A percentile compares a stretch with the other conserved stretches of the same genome.
phyloP scores from a whole-genome alignment of 345 rosid genomes.

The Excoecaria cochinchinensis region DNA sequence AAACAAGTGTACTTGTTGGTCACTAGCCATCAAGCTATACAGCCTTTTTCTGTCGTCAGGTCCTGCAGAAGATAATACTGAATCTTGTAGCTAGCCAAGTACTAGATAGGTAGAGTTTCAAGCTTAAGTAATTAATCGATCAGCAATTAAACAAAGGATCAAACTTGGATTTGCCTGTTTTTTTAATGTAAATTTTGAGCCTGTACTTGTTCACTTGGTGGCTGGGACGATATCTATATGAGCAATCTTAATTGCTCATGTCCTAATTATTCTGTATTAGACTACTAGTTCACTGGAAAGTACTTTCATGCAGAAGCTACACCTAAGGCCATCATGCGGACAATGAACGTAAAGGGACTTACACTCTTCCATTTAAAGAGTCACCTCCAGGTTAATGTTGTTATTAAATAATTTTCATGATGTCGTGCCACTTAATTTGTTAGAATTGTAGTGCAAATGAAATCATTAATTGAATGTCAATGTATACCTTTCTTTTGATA shows the following conservation, averaged over 20 bases:
- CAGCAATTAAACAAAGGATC: background rate
- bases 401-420: slow-evolving; percentile 6
- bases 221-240: background rate
- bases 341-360: slow-evolving; percentile 88
- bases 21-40: background rate
- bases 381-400: slow-evolving; percentile 71
- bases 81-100: background rate
- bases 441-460: background rate
- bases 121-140: background rate
- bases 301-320: slow-evolving; percentile 68
- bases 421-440: background rate
- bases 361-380: slow-evolving; percentile 91
- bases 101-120: background rate
- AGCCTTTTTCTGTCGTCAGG: background rate
- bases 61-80: background rate
- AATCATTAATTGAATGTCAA: background rate
- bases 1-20: background rate
- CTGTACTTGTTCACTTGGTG: slow-evolving; percentile 7
- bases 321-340: slow-evolving; percentile 91
- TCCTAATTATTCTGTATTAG: background rate
- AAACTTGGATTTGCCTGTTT: background rate
- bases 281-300: background rate
- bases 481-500: slow-evolving; percentile 19
- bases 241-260: background rate
- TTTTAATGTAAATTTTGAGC: background rate